phyloP scores from a whole-genome alignment of 2,329 filamentous ascomycete genomes.

The Neofusicoccum kwambonambiense region DNA sequence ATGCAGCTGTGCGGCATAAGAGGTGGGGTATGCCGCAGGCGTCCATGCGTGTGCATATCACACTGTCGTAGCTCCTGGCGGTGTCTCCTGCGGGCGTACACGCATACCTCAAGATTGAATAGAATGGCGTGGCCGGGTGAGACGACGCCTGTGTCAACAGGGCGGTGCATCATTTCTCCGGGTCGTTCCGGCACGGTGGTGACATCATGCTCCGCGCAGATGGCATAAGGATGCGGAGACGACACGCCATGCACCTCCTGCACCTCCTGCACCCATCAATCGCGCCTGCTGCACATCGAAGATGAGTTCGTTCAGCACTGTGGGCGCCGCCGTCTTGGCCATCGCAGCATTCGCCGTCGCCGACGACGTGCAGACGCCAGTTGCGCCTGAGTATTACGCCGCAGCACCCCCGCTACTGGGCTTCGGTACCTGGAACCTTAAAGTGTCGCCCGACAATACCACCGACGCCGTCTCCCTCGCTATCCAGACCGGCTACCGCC shows the following conservation, averaged over 20 bases:
- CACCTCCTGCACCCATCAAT: background rate
- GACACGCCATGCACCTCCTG: background rate
- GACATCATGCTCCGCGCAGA: background rate
- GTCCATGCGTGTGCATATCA: too few species aligned
- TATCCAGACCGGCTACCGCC: constrained; percentile 52
- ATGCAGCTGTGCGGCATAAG: background rate
- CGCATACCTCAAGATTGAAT: too few species aligned
- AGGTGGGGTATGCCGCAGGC: too few species aligned
- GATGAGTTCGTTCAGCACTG: background rate
- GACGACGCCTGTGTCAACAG: background rate
- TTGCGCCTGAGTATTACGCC: background rate
- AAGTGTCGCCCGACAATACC: constrained; percentile 30
- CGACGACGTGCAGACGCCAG: constrained; percentile 9
- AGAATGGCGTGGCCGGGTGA: background rate
- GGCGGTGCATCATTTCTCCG: background rate
- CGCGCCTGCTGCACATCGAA: background rate
- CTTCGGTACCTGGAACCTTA: constrained; percentile 41
- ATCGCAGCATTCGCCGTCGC: background rate
- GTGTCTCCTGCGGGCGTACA: too few species aligned
- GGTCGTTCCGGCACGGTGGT: background rate
- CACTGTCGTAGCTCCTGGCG: too few species aligned
- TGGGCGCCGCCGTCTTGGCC: background rate
- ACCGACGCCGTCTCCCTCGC: constrained; percentile 38
- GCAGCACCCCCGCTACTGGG: constrained; percentile 29
- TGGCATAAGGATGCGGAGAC: constrained; percentile 8